Percentiles rank a stretch among this genome's conserved stretches.
phyloP scores from a whole-genome alignment of 352 stramenopile genomes.

The Halophytophthora batemanensis region DNA sequence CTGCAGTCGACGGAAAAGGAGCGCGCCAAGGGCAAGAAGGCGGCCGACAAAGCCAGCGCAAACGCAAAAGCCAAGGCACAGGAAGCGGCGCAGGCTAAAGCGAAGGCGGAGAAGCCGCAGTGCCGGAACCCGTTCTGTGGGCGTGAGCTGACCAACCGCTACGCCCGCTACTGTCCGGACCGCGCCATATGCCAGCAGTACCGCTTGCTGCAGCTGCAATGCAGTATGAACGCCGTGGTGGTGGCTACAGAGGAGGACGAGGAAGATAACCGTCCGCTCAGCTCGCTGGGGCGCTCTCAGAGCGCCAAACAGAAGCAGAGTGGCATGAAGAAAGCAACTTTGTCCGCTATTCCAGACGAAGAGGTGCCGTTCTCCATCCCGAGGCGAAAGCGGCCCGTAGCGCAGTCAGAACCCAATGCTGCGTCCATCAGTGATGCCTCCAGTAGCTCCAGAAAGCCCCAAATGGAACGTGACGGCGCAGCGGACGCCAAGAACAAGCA shows the following conservation, averaged over 20 bases:
- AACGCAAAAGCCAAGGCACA: background rate
- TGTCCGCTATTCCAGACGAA: background rate
- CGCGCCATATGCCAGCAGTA: constrained; percentile 53
- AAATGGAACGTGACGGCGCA: background rate
- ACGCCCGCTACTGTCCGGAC: constrained; percentile 43
- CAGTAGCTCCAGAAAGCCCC: background rate
- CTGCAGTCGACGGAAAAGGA: too few relatives aligned
- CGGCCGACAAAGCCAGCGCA: background rate
- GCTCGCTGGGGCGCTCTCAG: background rate
- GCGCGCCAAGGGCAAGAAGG: too few relatives aligned
- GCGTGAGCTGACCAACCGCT: constrained; percentile 33
- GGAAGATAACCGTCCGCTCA: constrained; percentile 13
- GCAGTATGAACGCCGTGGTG: constrained; percentile 25
- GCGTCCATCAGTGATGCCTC: background rate
- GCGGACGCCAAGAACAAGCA: too few relatives aligned
- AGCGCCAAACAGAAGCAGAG: constrained; percentile 9
- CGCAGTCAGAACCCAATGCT: background rate
- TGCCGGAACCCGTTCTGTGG: constrained; percentile 60
- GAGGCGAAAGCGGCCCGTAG: constrained; percentile 14
- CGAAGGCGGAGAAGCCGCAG: constrained; percentile 2
- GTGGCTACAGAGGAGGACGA: constrained; percentile 10
- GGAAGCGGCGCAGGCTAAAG: constrained; percentile 1
- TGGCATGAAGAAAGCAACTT: constrained; percentile 1
- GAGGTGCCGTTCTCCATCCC: constrained; percentile 31
- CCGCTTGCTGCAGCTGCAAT: constrained; percentile 50